Base-by-base conservation (phyloP, 331 rosid genomes). In the Pyracantha coccinea region DNA sequence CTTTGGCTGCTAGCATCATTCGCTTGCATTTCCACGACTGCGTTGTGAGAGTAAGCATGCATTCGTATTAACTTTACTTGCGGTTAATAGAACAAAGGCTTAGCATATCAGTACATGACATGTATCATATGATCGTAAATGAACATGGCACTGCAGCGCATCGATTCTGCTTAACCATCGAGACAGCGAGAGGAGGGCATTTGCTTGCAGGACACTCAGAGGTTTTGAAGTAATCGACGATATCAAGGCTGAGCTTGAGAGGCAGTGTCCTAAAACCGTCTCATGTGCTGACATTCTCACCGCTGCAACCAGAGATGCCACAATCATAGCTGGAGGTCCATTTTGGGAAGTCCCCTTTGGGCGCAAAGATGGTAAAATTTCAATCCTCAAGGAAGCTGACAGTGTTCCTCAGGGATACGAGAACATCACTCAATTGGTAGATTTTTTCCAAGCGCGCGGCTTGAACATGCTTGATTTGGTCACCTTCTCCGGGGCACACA, bases 301-400 rank as follows among this genome's bases (percentile, higher is more conserved):
- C 0, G 89, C 94, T 1, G 96, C 90, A 7, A 88, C 97, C 7
- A 89, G 97, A 82, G 98, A 93, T 60, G 98, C 97, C 58, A 89
- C 97, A 8, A 77, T 93, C 44, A 13, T 85, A 1, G 93, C 92
- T 0, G 97, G 96, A 55, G 98, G 96, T 1, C 98, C 98, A 0
- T 93, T 93, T 72, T 93, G 98, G 98, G 91, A 91, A 77, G 96
- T 93, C 41, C 96, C 91, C 25, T 85, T 88, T 3, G 97, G 97
- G 24, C 83, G 98, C 0, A 84, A 66, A 79, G 98, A 93, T 10
- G 98, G 98, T 0, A 82, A 55, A 28, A 32, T 88, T 29, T 89
- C 97, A 19, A 1, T 85, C 20, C 80, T 90, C 50, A 81, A 74
- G 63, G 98, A 93, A 74, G 98, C 96, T 4, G 84, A 70, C 45